A percentile compares a stretch with the other conserved stretches of the same genome.
phyloP scores from a whole-genome alignment of 2,329 filamentous ascomycete genomes.

The Cladorrhinum sp. region DNA sequence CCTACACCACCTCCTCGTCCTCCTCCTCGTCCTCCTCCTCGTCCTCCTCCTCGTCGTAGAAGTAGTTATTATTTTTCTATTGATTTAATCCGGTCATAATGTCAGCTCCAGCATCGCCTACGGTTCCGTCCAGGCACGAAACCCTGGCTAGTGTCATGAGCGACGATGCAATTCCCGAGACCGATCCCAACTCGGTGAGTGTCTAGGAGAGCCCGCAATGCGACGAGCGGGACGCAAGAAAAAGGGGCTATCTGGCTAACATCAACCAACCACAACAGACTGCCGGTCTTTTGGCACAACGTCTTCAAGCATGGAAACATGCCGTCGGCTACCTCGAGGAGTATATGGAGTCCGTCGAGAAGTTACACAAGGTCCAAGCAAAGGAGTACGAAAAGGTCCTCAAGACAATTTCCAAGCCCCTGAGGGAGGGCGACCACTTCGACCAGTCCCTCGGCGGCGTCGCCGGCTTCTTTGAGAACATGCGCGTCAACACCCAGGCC shows the following conservation, averaged over 20 bases:
- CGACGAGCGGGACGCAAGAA: neutral
- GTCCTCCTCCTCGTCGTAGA: neutral
- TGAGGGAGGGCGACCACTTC: conserved; percentile 90
- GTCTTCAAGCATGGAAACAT: conserved; percentile 94
- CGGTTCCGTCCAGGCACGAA: conserved; percentile 43
- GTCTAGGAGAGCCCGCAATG: neutral
- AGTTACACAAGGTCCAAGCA: conserved; percentile 75
- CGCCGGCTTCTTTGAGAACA: conserved; percentile 88
- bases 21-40: neutral
- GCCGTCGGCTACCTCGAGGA: conserved; percentile 88
- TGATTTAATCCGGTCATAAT: conserved; percentile 11
- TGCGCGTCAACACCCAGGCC: conserved; percentile 87
- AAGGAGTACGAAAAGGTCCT: conserved; percentile 95
- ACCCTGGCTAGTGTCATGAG: conserved; percentile 45
- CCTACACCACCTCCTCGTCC: neutral
- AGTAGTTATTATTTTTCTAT: neutral
- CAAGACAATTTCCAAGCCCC: conserved; percentile 84
- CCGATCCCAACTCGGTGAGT: conserved; percentile 56
- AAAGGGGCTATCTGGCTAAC: neutral
- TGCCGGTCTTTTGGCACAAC: conserved; percentile 77
- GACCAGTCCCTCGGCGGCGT: conserved; percentile 85
- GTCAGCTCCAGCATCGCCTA: conserved; percentile 13
- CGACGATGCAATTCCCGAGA: conserved; percentile 58
- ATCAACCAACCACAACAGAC: conserved; percentile 47
- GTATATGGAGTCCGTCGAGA: conserved; percentile 81